A percentile compares a stretch with the other conserved stretches of the same genome.
These are phyloP conservation scores for Margaritispora aquatica DNA, from an alignment of 495 filamentous ascomycete species.

Conservation along the genomic window DNA sequence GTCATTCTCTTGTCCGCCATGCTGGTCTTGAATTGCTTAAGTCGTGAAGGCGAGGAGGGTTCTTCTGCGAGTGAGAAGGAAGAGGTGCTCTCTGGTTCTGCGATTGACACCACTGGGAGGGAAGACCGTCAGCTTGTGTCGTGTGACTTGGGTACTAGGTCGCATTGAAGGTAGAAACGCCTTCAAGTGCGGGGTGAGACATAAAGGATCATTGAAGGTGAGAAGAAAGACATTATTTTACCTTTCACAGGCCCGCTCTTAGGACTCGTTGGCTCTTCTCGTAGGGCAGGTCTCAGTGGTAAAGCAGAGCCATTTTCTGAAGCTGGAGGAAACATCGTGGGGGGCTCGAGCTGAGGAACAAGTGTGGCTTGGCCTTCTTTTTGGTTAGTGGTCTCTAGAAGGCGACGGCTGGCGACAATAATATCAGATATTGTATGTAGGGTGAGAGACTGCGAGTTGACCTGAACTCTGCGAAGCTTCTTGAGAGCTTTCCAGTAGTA, in stretches of 20 bases:
- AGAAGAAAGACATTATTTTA: slow-evolving; percentile 6
- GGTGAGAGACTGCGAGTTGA: no score
- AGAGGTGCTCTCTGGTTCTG: slow-evolving; percentile 26
- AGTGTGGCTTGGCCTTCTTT: no score
- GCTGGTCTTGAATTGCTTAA: slow-evolving; percentile 20
- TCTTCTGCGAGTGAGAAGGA: slow-evolving; percentile 13
- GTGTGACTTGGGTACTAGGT: neutral
- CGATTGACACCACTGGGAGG: slow-evolving; percentile 32
- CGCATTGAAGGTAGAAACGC: neutral
- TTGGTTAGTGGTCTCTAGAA: no score
- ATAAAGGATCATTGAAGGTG: neutral
- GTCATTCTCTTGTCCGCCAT: slow-evolving; percentile 21
- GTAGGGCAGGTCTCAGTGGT: slow-evolving; percentile 20
- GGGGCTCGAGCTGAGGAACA: neutral
- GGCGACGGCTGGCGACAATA: no score
- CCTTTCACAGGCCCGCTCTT: slow-evolving; percentile 22
- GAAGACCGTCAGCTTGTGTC: neutral
- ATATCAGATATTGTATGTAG: no score
- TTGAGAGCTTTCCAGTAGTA: neutral
- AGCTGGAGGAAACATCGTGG: slow-evolving; percentile 14
- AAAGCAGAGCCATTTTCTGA: slow-evolving; percentile 10
- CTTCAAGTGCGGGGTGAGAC: neutral
- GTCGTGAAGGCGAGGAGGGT: slow-evolving; percentile 7
- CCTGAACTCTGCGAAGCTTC: no score
- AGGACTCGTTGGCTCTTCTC: slow-evolving; percentile 15